A percentile compares a stretch with the other conserved stretches of the same genome.
Evolutionary conservation across 441 rosid genomes (phyloP).

Genomic region (Brassica hybrid): DNA sequence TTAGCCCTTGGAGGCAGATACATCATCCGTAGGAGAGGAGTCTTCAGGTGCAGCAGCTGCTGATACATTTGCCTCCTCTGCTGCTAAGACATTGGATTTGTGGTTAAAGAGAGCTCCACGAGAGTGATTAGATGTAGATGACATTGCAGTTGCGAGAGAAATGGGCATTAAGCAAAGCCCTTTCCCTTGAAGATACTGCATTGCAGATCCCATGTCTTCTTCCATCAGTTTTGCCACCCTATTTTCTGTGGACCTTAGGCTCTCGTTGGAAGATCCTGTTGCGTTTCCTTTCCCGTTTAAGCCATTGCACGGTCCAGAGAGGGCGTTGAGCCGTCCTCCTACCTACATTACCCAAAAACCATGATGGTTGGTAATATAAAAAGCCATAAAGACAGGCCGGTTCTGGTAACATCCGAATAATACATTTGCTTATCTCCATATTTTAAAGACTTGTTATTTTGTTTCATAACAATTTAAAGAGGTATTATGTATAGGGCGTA

Average conservation of each 20-base stretch:
- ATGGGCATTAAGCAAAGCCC: slow-evolving; percentile 98
- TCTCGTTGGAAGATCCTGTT: slow-evolving; percentile 48
- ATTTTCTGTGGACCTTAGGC: slow-evolving; percentile 67
- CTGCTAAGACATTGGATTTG: neutral
- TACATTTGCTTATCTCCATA: too few relatives aligned
- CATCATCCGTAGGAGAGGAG: slow-evolving; percentile 62
- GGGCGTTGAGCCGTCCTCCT: slow-evolving; percentile 52
- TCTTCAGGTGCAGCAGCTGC: slow-evolving; percentile 29
- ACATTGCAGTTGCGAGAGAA: slow-evolving; percentile 82
- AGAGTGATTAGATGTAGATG: slow-evolving; percentile 63
- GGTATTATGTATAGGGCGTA: too few relatives aligned
- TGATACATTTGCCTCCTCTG: slow-evolving; percentile 38
- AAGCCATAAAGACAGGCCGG: neutral
- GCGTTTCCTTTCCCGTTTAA: slow-evolving; percentile 33
- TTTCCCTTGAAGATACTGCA: slow-evolving; percentile 94
- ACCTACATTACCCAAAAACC: slow-evolving; percentile 45
- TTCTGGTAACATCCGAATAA: too few relatives aligned
- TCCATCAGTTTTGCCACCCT: slow-evolving; percentile 94
- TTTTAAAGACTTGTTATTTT: too few relatives aligned
- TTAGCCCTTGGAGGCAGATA: slow-evolving; percentile 74
- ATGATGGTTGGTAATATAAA: neutral
- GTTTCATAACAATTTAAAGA: too few relatives aligned
- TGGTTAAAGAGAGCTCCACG: slow-evolving; percentile 45
- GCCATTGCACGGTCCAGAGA: slow-evolving; percentile 25
- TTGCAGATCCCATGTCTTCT: too few relatives aligned